Evolutionary conservation across 2,329 filamentous ascomycete genomes (phyloP).

Genomic region (Exophiala oligosperma): DNA sequence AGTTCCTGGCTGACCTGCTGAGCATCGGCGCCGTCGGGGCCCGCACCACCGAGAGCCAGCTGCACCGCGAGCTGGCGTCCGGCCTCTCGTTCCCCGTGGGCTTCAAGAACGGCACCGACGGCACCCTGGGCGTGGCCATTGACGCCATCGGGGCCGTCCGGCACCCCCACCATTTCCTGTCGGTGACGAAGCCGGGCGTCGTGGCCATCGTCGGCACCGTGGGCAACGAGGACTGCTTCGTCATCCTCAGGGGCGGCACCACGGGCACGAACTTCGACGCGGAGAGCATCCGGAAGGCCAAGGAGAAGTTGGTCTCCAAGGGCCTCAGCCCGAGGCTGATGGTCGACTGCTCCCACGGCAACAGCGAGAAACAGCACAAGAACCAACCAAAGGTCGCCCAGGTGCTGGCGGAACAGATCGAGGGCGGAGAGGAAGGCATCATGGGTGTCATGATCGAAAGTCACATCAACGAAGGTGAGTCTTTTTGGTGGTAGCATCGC

Average conservation of each 20-base stretch:
- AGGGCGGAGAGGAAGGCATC: constrained; percentile 81
- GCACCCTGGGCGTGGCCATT: constrained; percentile 84
- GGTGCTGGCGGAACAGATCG: constrained; percentile 78
- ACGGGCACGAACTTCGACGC: constrained; percentile 93
- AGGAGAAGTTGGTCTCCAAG: constrained; percentile 78
- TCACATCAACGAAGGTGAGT: constrained; percentile 88
- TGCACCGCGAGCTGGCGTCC: constrained; percentile 92
- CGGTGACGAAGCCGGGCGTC: constrained; percentile 91
- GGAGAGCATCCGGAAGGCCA: constrained; percentile 74
- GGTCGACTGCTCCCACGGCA: constrained; percentile 98
- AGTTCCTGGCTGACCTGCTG: constrained; percentile 95
- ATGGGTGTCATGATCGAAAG: constrained; percentile 99
- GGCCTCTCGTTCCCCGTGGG: constrained; percentile 96
- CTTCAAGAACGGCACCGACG: constrained; percentile 99
- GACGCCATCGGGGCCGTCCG: constrained; percentile 81
- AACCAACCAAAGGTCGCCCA: constrained; percentile 95
- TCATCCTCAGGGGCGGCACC: constrained; percentile 88
- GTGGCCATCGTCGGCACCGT: constrained; percentile 91
- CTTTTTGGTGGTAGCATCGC: constrained; percentile 34
- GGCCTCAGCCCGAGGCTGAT: constrained; percentile 86
- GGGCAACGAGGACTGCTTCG: constrained; percentile 96
- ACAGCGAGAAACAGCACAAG: constrained; percentile 95
- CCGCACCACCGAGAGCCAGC: constrained; percentile 91
- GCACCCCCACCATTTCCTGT: constrained; percentile 86
- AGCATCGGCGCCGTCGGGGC: constrained; percentile 94